Conservation (phyloP, 2,329 filamentous ascomycete genomes). For the Polychaeton citri region DNA sequence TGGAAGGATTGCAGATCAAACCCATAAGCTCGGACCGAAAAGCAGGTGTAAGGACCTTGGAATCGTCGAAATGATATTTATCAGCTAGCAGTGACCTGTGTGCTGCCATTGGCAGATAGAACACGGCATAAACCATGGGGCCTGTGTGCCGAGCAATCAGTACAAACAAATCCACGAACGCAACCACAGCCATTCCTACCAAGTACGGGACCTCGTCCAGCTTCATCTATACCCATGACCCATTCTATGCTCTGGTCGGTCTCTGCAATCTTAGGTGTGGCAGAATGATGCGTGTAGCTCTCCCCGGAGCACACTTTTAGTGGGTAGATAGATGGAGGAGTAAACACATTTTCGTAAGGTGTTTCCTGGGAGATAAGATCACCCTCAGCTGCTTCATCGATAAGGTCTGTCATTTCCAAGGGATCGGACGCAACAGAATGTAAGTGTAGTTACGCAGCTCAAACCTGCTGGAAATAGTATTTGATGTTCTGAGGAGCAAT, state of each 20-base stretch:
- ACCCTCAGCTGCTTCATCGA: neutral
- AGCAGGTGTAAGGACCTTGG: slow-evolving; percentile 74
- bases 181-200: slow-evolving; percentile 55
- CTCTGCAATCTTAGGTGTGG: slow-evolving; percentile 26
- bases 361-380: slow-evolving; percentile 18
- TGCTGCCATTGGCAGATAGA: slow-evolving; percentile 55
- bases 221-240: slow-evolving; percentile 83
- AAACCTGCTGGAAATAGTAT: no score
- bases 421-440: no score
- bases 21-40: slow-evolving; percentile 62
- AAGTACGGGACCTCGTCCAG: slow-evolving; percentile 84
- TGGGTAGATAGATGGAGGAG: slow-evolving; percentile 32
- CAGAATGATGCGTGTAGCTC: slow-evolving; percentile 36
- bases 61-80: slow-evolving; percentile 84
- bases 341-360: slow-evolving; percentile 26
- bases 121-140: slow-evolving; percentile 55
- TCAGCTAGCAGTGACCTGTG: slow-evolving; percentile 62
- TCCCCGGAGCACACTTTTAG: slow-evolving; percentile 26
- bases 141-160: slow-evolving; percentile 23
- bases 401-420: no score
- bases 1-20: slow-evolving; percentile 53
- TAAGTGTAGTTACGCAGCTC: no score
- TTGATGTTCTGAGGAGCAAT: no score
- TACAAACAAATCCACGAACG: neutral
- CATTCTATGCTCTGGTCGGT: slow-evolving; percentile 44